Base-by-base conservation (phyloP, 495 filamentous ascomycete genomes). In the Staphylotrichum tortipilum region DNA sequence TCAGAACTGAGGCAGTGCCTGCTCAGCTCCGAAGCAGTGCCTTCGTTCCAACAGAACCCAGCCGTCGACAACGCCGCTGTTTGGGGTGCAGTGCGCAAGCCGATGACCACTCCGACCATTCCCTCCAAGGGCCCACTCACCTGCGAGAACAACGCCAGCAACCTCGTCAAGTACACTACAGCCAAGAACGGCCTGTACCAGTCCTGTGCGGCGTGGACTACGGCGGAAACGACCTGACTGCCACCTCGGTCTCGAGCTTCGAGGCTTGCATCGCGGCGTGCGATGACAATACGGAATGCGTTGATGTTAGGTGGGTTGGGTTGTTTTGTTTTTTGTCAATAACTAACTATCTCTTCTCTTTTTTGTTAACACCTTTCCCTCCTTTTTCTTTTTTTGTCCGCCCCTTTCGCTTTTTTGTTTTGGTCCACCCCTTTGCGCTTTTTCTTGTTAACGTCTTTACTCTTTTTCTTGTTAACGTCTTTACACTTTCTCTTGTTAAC, bases 101-200 rank as follows among this genome's bases (percentile, higher is more conserved):
- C 37, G 4, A 24, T 22, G 2, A 22, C 37, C 6, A 40, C 19
- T 11, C 1, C 37, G 3, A 23, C 37, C 37, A 40, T 22, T 26
- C 22, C 39, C 39, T n/a, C 23, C 22, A 42, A 29, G 23, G 14
- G 5, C 4, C 24, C 40, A 15, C 40, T 43, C 17, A 43, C 12
- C 24, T 43, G 40, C 24, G 40, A 43, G 28, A 30, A 56, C 22
- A 45, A 33, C 3, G 35, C 38, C 37, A 41, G 35, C 47, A 40
- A 38, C 17, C 21, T n/a, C 12, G 35, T 37, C 35, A 39, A 48
- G 29, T 34, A 35, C 17, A 46, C 33, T 10, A 23, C 31, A 12
- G 24, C 24, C 14, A 43, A 43, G 24, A 30, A 18, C 14, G 40
- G 40, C 23, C 40, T 43, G 3, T 43, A 43, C 28, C 40, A 43